These are phyloP conservation scores for Clavispora carvajalis DNA, from an alignment of 805 yeast genomes.

Conservation along the genomic window DNA sequence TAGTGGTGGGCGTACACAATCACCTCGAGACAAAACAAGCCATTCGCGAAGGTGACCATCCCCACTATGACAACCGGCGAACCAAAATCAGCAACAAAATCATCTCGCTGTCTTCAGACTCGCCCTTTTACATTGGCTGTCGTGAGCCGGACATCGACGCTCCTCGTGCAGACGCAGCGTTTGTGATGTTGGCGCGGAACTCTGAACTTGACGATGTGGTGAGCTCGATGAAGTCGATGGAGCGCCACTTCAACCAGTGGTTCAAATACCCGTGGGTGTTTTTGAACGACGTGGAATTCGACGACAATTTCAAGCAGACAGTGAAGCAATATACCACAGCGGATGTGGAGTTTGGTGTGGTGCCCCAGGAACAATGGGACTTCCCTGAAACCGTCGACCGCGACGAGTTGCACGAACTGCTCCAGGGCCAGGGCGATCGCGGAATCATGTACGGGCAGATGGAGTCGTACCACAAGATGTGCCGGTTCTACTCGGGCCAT, in stretches of 20 bases:
- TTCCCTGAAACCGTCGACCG: conserved; percentile 42
- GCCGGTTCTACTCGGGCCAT: conserved; percentile 60
- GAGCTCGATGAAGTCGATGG: conserved; percentile 66
- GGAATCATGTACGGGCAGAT: conserved; percentile 78
- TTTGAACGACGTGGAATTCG: conserved; percentile 74
- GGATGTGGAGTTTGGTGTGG: conserved; percentile 64
- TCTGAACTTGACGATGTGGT: conserved; percentile 74
- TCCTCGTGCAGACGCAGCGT: conserved; percentile 71
- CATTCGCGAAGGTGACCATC: conserved; percentile 4
- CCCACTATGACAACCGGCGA: conserved; percentile 7
- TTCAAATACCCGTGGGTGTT: conserved; percentile 90
- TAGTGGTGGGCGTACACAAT: conserved; percentile 1
- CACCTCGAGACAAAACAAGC: background rate
- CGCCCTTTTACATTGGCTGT: conserved; percentile 55
- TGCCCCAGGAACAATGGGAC: conserved; percentile 62
- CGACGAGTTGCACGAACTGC: conserved; percentile 46
- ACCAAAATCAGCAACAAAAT: conserved; percentile 11
- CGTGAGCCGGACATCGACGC: conserved; percentile 33
- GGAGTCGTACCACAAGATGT: conserved; percentile 89
- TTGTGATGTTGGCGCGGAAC: conserved; percentile 80
- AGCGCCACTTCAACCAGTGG: conserved; percentile 90
- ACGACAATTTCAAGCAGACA: conserved; percentile 52
- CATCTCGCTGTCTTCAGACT: conserved; percentile 20
- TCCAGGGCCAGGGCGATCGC: conserved; percentile 76
- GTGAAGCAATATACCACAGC: conserved; percentile 54